phyloP scores from a whole-genome alignment of 495 filamentous ascomycete genomes.

The Aspergillus mulundensis region DNA sequence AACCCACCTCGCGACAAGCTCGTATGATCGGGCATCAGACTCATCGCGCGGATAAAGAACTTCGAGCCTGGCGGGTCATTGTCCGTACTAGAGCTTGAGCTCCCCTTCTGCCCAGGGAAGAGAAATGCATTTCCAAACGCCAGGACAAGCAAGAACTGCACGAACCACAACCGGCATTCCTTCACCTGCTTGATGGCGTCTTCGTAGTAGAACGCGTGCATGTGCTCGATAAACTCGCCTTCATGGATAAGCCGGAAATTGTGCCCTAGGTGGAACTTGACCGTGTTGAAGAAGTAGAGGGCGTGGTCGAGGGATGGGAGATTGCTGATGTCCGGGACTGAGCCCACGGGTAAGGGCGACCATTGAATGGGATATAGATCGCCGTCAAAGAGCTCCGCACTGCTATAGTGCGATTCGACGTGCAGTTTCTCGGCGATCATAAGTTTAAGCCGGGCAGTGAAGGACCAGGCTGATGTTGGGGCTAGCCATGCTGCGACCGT shows the following conservation, averaged over 20 bases:
- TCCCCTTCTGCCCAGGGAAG: conserved; percentile 26
- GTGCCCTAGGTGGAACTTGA: conserved; percentile 34
- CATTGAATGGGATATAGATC: conserved; percentile 33
- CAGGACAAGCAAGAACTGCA: conserved; percentile 36
- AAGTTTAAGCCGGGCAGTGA: conserved; percentile 25
- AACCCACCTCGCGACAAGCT: conserved; percentile 26
- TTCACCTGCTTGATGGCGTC: conserved; percentile 16
- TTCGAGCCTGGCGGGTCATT: conserved; percentile 28
- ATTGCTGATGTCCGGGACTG: conserved; percentile 23
- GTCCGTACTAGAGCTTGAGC: not conserved
- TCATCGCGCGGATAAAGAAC: conserved; percentile 36
- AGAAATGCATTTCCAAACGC: conserved; percentile 40
- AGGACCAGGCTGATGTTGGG: conserved; percentile 28
- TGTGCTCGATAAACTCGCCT: conserved; percentile 21
- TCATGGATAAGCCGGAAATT: conserved; percentile 37
- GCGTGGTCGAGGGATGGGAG: conserved; percentile 35
- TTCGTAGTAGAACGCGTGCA: conserved; percentile 29
- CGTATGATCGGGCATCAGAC: conserved; percentile 32
- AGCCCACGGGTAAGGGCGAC: conserved; percentile 16
- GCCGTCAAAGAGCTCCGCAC: conserved; percentile 21
- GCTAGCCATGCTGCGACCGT: conserved; percentile 26
- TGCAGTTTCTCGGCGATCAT: conserved; percentile 29
- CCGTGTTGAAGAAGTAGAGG: conserved; percentile 32
- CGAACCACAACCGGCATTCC: conserved; percentile 31
- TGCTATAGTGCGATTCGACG: conserved; percentile 7